phyloP scores from a whole-genome alignment of 148 eudicot genomes.

The Bassia scoparia region DNA sequence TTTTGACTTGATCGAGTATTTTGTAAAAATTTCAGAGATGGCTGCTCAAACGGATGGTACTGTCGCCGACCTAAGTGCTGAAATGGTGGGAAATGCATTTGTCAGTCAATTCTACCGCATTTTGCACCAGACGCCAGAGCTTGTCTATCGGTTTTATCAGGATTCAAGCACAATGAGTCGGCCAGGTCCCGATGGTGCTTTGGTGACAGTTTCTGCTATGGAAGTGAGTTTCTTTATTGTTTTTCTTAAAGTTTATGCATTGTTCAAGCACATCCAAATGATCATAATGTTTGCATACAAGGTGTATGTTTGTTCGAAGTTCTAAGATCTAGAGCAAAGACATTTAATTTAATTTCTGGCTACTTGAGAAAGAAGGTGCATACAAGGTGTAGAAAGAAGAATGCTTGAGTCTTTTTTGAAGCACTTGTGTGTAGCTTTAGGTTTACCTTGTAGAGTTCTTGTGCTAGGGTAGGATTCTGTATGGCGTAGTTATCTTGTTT shows the following conservation, averaged over 20 bases:
- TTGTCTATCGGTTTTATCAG: slow-evolving; percentile 46
- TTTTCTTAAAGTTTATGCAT: not conserved
- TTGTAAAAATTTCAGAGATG: slow-evolving; percentile 44
- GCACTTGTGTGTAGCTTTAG: too few species aligned
- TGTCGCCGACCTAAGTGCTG: slow-evolving; percentile 21
- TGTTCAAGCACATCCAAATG: not conserved
- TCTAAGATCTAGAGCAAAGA: too few species aligned
- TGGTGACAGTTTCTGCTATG: slow-evolving; percentile 42
- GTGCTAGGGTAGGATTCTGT: too few species aligned
- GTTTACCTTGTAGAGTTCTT: too few species aligned
- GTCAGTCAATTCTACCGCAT: slow-evolving; percentile 44
- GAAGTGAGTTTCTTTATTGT: slow-evolving; percentile 33
- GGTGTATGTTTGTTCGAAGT: too few species aligned
- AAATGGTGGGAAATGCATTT: slow-evolving; percentile 47
- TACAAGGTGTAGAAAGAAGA: too few species aligned
- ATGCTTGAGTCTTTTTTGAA: too few species aligned
- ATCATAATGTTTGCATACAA: not conserved
- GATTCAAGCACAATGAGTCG: slow-evolving; percentile 52
- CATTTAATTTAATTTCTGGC: too few species aligned
- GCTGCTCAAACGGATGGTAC: slow-evolving; percentile 29
- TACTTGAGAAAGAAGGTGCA: too few species aligned
- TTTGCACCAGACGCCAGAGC: slow-evolving; percentile 38
- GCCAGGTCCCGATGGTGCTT: slow-evolving; percentile 37
- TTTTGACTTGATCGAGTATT: not conserved
- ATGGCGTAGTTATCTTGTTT: too few species aligned